phyloP scores from a whole-genome alignment of 768 basidiomycete genomes.

The Pulveroboletus sp. region DNA sequence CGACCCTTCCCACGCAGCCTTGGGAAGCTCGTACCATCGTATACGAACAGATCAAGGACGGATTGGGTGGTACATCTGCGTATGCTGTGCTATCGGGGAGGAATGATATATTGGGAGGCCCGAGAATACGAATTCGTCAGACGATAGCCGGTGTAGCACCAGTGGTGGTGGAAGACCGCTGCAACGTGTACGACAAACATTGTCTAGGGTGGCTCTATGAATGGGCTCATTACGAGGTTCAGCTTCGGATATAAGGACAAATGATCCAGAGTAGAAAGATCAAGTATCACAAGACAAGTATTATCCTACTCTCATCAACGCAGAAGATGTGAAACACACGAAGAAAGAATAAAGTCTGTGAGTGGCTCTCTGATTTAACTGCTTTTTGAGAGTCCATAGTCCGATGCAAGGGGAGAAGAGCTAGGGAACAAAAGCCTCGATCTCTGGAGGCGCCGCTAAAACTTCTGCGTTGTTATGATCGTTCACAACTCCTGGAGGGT shows the following conservation, averaged over 20 bases:
- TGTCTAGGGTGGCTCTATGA: background rate
- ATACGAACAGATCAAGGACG: too few relatives aligned
- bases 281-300: background rate
- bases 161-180: too few relatives aligned
- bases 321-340: background rate
- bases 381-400: slow-evolving; percentile 15
- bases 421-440: slow-evolving; percentile 5
- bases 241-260: background rate
- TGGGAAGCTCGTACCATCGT: too few relatives aligned
- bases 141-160: background rate
- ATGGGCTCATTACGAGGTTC: background rate
- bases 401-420: slow-evolving; percentile 12
- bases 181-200: background rate
- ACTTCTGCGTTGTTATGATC: background rate
- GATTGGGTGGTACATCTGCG: too few relatives aligned
- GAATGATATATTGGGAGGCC: too few relatives aligned
- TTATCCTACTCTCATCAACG: slow-evolving; percentile 5
- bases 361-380: slow-evolving; percentile 10
- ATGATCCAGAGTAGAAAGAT: background rate
- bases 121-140: background rate
- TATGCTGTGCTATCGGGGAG: too few relatives aligned
- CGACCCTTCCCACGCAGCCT: too few relatives aligned
- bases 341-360: background rate
- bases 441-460: slow-evolving; percentile 1
- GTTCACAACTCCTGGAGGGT: slow-evolving; percentile 29